Evolutionary conservation across 805 yeast species (phyloP), one percentile per base, ranked within the genome.

Genomic region (Candida ascalaphidarum): DNA sequence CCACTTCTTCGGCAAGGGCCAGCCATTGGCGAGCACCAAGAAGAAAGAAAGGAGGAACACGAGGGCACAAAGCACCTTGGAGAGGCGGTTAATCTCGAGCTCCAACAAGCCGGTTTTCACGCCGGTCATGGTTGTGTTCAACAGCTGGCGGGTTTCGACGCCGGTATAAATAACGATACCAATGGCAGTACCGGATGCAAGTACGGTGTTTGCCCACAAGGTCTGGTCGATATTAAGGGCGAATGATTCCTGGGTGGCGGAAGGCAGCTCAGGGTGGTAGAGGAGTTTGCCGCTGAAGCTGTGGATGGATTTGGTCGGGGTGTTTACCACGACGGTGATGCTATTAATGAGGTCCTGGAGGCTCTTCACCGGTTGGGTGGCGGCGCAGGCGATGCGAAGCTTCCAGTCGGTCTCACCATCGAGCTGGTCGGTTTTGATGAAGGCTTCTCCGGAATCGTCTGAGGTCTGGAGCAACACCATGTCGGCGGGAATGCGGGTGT

Each of bases 331-430:
- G 25, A 65, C 61, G 14, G 62, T 52, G 11, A 59, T 39, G 25
- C 76, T 65, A 32, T 71, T 67, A 18, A 63, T 62, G 28, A 81
- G 48, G 26, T 71, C 73, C 27, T 62, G 60, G n/a, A 68, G 56
- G 9, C 71, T 53, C 3, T 41, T 27, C 23, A 73, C 40, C 16
- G 26, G 17, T 48, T 89, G 97, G 1, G 96, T 83, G 17, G 76
- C 45, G 9, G 77, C 68, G 26, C 78, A 69, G 0, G 96, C 92
- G 21, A 83, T 58, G 43, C 98, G 65, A 31, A 92, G 63, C 52
- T 92, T 92, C 99, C 99, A 92, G 58, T 92, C 99, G 5, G 99
- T 92, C 54, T 92, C 99, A 48, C 99, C 99, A 54, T 92, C 99
- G 28, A 92, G 64, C 57, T 92, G 99, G 60, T 92, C 99, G 1